phyloP scores from a whole-genome alignment of 192 early-diverging fungal species.

The Lobosporangium transversale region DNA sequence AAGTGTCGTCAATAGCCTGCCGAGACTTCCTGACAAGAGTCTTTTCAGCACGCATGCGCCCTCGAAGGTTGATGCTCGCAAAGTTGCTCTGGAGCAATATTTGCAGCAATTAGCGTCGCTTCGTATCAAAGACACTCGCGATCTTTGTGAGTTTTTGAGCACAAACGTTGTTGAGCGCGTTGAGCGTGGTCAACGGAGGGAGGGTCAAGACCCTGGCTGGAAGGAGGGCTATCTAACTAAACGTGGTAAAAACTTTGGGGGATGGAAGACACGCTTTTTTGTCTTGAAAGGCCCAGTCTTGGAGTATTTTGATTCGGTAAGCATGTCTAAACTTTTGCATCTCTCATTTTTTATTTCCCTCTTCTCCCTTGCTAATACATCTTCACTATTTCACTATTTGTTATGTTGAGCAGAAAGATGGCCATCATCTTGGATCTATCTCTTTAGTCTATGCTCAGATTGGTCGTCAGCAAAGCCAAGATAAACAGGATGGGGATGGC shows the following conservation, averaged over 20 bases:
- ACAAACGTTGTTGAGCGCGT: constrained; percentile 70
- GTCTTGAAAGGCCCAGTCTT: constrained; percentile 71
- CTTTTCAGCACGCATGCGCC: constrained; percentile 85
- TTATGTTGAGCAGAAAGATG: constrained; percentile 67
- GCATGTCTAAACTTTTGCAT: not conserved
- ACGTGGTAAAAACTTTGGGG: constrained; percentile 96
- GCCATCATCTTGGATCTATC: constrained; percentile 77
- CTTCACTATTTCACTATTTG: constrained; percentile 3
- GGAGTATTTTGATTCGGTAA: constrained; percentile 86
- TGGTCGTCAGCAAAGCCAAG: constrained; percentile 63
- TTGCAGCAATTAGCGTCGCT: constrained; percentile 76
- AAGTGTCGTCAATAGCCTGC: constrained; percentile 64
- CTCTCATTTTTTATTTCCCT: not conserved
- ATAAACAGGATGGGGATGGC: constrained; percentile 36
- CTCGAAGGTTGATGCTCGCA: constrained; percentile 87
- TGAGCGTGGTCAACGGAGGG: constrained; percentile 52
- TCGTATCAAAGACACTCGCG: constrained; percentile 66
- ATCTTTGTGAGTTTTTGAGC: constrained; percentile 80
- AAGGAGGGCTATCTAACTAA: constrained; percentile 93
- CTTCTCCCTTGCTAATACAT: not conserved
- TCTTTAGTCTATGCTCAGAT: constrained; percentile 80
- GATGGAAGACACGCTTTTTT: constrained; percentile 94
- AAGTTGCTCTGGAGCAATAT: constrained; percentile 85
- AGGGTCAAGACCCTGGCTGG: constrained; percentile 58
- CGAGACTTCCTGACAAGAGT: constrained; percentile 85